phyloP scores from a whole-genome alignment of 176 grass and related monocot species.

The Zizania latifolia region DNA sequence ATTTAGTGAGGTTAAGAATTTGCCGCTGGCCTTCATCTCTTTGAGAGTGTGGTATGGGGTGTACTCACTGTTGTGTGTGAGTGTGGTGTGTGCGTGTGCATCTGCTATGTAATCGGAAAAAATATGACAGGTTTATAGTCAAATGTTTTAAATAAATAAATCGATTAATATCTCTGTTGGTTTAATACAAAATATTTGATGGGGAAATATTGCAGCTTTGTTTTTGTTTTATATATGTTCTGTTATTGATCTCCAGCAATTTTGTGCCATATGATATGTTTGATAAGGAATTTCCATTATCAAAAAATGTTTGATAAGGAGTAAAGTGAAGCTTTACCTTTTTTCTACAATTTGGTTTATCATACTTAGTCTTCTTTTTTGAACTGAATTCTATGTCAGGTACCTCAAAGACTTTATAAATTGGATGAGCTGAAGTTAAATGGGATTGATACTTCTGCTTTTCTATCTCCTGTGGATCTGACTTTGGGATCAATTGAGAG shows the following conservation, averaged over 20 bases:
- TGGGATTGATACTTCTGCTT: slow-evolving; percentile 68
- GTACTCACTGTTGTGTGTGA: no score
- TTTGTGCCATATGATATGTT: neutral
- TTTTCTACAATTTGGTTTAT: neutral
- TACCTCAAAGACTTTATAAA: slow-evolving; percentile 70
- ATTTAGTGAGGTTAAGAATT: no score
- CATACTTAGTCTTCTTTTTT: slow-evolving; percentile 2
- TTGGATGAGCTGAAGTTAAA: slow-evolving; percentile 89
- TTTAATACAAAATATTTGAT: neutral
- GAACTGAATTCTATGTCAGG: slow-evolving; percentile 42
- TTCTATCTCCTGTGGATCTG: slow-evolving; percentile 57
- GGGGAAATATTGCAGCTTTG: neutral
- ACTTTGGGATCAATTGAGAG: slow-evolving; percentile 81
- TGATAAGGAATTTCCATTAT: no score
- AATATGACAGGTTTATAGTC: neutral
- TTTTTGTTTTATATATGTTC: neutral
- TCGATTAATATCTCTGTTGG: neutral
- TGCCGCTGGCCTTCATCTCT: no score
- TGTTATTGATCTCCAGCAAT: neutral
- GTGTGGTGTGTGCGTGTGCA: no score
- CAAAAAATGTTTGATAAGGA: neutral
- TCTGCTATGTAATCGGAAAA: no score
- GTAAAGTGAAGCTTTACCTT: neutral
- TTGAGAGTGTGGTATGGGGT: no score
- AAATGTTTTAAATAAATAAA: neutral